Evolutionary conservation across 768 basidiomycete genomes (phyloP).

Genomic region (Termitomyces titanicus): DNA sequence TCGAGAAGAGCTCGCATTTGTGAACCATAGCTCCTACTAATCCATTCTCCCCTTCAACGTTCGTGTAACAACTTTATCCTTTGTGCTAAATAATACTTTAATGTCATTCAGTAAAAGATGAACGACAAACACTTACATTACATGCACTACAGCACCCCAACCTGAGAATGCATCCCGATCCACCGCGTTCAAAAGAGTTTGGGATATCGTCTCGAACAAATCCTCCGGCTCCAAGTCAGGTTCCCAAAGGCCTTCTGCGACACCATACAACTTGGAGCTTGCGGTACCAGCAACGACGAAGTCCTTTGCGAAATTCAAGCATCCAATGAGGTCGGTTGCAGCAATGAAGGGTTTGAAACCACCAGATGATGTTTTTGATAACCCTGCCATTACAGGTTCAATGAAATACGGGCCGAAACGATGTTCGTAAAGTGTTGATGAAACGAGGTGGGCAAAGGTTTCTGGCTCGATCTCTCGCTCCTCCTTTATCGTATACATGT

Average conservation of each 20-base stretch:
- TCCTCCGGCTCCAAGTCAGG: constrained; percentile 95
- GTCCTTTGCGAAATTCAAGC: constrained; percentile 92
- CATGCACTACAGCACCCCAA: constrained; percentile 93
- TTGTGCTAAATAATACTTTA: constrained; percentile 44
- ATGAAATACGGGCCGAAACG: constrained; percentile 96
- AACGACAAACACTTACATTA: constrained; percentile 65
- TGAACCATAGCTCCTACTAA: constrained; percentile 31
- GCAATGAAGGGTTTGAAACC: constrained; percentile 90
- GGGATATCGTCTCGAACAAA: constrained; percentile 96
- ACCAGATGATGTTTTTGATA: constrained; percentile 70
- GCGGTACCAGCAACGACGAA: constrained; percentile 97
- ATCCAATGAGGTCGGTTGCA: constrained; percentile 90
- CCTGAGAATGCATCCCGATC: constrained; percentile 97
- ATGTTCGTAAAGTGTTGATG: constrained; percentile 92
- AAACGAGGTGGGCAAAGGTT: constrained; percentile 93
- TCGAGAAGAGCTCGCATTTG: background rate
- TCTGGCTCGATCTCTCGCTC: constrained; percentile 95
- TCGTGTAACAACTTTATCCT: constrained; percentile 76
- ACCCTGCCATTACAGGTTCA: constrained; percentile 94
- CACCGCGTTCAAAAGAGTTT: constrained; percentile 90
- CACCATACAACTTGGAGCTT: constrained; percentile 88
- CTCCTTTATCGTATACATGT: constrained; percentile 99
- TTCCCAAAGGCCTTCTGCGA: constrained; percentile 98
- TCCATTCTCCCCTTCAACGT: constrained; percentile 93
- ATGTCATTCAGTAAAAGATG: background rate